phyloP scores from a whole-genome alignment of 805 yeast genomes.

The Lipomyces spencermartinsiae region DNA sequence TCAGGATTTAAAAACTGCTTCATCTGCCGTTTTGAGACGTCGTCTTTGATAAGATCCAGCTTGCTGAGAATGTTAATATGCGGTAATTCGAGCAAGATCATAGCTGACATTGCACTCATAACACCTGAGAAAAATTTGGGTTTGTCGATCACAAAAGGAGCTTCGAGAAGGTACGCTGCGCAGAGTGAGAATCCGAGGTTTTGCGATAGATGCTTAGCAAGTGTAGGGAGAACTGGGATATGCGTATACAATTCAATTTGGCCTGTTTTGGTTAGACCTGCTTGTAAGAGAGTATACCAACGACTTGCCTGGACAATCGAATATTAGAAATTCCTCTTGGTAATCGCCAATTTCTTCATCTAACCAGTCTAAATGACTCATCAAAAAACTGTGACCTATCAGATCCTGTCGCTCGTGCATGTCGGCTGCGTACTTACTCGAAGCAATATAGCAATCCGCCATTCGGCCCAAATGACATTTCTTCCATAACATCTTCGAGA shows the following conservation, averaged over 20 bases:
- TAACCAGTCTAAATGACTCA: conserved; percentile 93
- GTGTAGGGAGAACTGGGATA: conserved; percentile 88
- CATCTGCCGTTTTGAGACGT: conserved; percentile 70
- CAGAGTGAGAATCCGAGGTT: conserved; percentile 85
- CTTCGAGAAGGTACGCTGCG: conserved; percentile 90
- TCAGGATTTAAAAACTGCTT: conserved; percentile 91
- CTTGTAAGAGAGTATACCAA: not conserved
- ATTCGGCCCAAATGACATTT: conserved; percentile 89
- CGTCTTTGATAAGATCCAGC: conserved; percentile 79
- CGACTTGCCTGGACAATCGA: conserved; percentile 85
- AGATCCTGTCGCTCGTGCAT: not conserved
- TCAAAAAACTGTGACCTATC: conserved; percentile 51
- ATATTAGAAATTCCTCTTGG: conserved; percentile 90
- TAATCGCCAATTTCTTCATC: conserved; percentile 97
- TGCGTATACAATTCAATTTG: conserved; percentile 95
- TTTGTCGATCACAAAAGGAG: conserved; percentile 89
- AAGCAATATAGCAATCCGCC: conserved; percentile 94
- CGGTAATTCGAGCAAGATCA: conserved; percentile 93
- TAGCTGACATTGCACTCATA: conserved; percentile 95
- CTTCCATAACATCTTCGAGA: conserved; percentile 94
- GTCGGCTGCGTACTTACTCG: conserved; percentile 55
- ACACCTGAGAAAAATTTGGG: conserved; percentile 96
- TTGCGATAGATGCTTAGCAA: conserved; percentile 81
- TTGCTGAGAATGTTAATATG: conserved; percentile 91
- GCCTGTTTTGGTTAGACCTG: not conserved